Base-by-base conservation (phyloP, 331 rosid species). In the Malus hybrid region DNA sequence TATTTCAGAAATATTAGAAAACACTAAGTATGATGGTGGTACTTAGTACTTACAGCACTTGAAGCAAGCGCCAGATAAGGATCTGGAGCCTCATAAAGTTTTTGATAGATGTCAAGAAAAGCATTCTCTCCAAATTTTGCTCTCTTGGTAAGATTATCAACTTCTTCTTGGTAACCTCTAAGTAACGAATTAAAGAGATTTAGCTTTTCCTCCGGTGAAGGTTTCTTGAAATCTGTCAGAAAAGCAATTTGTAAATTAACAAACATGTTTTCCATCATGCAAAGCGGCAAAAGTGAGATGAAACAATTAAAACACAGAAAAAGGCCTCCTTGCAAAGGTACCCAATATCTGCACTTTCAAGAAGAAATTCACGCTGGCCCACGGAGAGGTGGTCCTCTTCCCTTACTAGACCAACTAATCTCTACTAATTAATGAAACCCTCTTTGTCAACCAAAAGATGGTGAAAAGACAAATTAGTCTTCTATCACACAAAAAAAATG, bases 111-210 rank as follows among this genome's bases (percentile, higher is more conserved):
- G 83, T 95, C 84, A 84, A 95, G 99, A 69, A 95, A 95, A 76
- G 99, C 91, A 89, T 95, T 95, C 86, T 95, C 99, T 75, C 97
- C 99, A 83, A 87, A 92, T 72, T 95, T 95, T 1, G 97, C 99
- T 81, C 97, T 81, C 92, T 90, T 95, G 5, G 99, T 95, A 61
- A 95, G 88, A 75, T 95, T 95, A 59, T 95, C 97, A 82, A 95
- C 97, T 88, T 92, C 99, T 80, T 92, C 99, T 81, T 95, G 97
- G 82, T 89, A 95, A 67, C 93, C 91, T 89, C 87, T 92, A 61
- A 95, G 96, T 81, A 95, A 86, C 73, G 91, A 54, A 79, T 77
- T 95, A 78, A 92, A 92, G 85, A 89, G 85, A 76, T 75, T 80
- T 79, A 86, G 75, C 87, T 95, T 92, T 20, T 92, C 97, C 82